Evolutionary conservation across 1,284 basidiomycete species (phyloP).

Genomic region (Apiotrichum siamense): DNA sequence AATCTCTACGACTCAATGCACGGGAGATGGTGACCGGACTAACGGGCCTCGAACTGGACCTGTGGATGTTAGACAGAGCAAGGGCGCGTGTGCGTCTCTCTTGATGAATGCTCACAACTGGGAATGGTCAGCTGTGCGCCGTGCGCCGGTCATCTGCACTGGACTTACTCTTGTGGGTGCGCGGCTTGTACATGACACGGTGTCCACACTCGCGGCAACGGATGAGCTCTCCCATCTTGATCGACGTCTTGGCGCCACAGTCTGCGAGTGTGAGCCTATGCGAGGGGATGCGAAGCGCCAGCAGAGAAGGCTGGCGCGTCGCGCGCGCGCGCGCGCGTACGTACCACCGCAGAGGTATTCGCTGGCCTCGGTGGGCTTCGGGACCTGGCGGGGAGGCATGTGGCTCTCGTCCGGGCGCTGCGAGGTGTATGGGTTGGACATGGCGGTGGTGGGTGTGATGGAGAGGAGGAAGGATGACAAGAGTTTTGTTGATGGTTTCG

Average conservation of each 20-base stretch:
- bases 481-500: too few relatives aligned
- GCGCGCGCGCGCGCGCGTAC: conserved; percentile 23
- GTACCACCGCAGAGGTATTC: conserved; percentile 89
- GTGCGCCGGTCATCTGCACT: neutral
- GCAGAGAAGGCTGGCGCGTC: neutral
- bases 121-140: neutral
- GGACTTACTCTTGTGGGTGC: conserved; percentile 84
- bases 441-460: conserved; percentile 10
- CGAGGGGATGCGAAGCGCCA: too few relatives aligned
- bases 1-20: neutral
- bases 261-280: too few relatives aligned
- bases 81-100: neutral
- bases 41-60: conserved; percentile 44
- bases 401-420: conserved; percentile 25
- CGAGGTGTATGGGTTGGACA: conserved; percentile 40
- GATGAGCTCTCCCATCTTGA: conserved; percentile 88
- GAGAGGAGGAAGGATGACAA: neutral
- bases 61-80: conserved; percentile 9
- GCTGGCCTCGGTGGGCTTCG: conserved; percentile 54
- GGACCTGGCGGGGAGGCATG: conserved; percentile 28
- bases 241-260: conserved; percentile 88
- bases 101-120: conserved; percentile 4
- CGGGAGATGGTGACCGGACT: neutral
- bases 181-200: conserved; percentile 98
- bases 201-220: conserved; percentile 96